A percentile compares a stretch with the other conserved stretches of the same genome.
These are phyloP conservation scores for Alternaria hordeiaustralica DNA, from an alignment of 2,329 filamentous ascomycete species.

Conservation along the genomic window DNA sequence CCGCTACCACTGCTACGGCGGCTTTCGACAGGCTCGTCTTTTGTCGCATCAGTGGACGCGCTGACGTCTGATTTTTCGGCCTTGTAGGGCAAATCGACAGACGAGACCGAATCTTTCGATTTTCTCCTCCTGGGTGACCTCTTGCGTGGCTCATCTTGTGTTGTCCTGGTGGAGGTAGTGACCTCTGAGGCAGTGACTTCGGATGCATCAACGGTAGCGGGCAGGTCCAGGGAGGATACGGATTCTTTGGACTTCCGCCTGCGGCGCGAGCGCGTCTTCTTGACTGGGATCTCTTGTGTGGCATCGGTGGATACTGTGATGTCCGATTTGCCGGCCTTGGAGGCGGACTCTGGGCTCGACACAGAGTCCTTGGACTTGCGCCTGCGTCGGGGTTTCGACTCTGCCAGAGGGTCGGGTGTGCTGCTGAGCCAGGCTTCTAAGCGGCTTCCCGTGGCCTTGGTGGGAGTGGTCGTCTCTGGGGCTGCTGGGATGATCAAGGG, in stretches of 20 bases:
- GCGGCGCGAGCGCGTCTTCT: constrained; percentile 43
- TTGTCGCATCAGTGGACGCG: constrained; percentile 27
- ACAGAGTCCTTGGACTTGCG: constrained; percentile 39
- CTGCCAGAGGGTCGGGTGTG: constrained; percentile 63
- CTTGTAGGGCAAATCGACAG: constrained; percentile 28
- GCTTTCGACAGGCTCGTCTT: constrained; percentile 25
- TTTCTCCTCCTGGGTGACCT: constrained; percentile 41
- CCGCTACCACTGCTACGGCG: constrained; percentile 32
- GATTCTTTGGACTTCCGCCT: constrained; percentile 39
- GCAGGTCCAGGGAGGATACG: constrained; percentile 33
- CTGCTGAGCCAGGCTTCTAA: constrained; percentile 68
- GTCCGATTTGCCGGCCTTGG: constrained; percentile 36
- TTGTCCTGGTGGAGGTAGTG: constrained; percentile 29
- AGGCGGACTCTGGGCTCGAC: constrained; percentile 35
- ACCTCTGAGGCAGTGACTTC: constrained; percentile 34
- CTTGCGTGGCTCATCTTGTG: constrained; percentile 25
- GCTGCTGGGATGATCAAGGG: constrained; percentile 23
- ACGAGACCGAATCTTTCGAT: constrained; percentile 41
- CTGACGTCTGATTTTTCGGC: constrained; percentile 37
- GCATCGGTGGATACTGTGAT: constrained; percentile 32
- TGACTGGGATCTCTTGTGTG: constrained; percentile 22
- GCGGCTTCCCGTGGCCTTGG: constrained; percentile 57
- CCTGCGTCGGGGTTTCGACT: constrained; percentile 50
- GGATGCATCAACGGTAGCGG: constrained; percentile 31
- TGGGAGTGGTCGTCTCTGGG: constrained; percentile 42